A percentile compares a stretch with the other conserved stretches of the same genome.
These are phyloP conservation scores for Marasmius sp. DNA, from an alignment of 1,284 basidiomycete genomes.

Conservation along the genomic window DNA sequence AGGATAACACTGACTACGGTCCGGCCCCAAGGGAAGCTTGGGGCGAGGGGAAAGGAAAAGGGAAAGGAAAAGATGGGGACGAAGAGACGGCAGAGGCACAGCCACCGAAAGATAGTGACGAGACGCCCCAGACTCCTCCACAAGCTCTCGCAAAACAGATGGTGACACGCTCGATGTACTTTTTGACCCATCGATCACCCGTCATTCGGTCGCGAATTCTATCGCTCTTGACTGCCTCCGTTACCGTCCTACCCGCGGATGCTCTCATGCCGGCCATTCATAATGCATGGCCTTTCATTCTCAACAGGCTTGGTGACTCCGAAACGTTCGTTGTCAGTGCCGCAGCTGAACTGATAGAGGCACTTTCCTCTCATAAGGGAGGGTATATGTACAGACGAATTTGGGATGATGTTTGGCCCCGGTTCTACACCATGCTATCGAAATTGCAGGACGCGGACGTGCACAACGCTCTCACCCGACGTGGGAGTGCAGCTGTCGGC, in stretches of 20 bases:
- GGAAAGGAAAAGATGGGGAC: slow-evolving; percentile 17
- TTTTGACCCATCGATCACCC: slow-evolving; percentile 85
- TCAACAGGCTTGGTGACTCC: slow-evolving; percentile 75
- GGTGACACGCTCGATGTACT: slow-evolving; percentile 82
- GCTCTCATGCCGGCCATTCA: slow-evolving; percentile 83
- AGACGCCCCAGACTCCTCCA: slow-evolving; percentile 59
- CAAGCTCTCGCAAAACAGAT: slow-evolving; percentile 82
- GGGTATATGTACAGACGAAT: slow-evolving; percentile 81
- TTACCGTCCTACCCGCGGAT: slow-evolving; percentile 73
- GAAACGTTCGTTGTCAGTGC: slow-evolving; percentile 79
- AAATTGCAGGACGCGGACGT: slow-evolving; percentile 61
- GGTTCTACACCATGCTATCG: slow-evolving; percentile 60
- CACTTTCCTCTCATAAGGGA: slow-evolving; percentile 68
- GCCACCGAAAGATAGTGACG: slow-evolving; percentile 31
- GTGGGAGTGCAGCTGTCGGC: slow-evolving; percentile 49
- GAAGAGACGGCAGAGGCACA: slow-evolving; percentile 26
- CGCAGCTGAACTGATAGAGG: slow-evolving; percentile 69
- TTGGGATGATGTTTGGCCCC: slow-evolving; percentile 91
- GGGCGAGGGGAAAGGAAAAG: slow-evolving; percentile 29
- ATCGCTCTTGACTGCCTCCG: slow-evolving; percentile 67
- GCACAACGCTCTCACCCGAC: slow-evolving; percentile 61
- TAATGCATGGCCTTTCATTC: slow-evolving; percentile 84
- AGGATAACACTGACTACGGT: slow-evolving; percentile 50
- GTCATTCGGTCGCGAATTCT: slow-evolving; percentile 83
- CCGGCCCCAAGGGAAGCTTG: slow-evolving; percentile 60